Evolutionary conservation across 805 yeast species (phyloP), one percentile per base, ranked within the genome.

Genomic region (Yarrowia sp.): DNA sequence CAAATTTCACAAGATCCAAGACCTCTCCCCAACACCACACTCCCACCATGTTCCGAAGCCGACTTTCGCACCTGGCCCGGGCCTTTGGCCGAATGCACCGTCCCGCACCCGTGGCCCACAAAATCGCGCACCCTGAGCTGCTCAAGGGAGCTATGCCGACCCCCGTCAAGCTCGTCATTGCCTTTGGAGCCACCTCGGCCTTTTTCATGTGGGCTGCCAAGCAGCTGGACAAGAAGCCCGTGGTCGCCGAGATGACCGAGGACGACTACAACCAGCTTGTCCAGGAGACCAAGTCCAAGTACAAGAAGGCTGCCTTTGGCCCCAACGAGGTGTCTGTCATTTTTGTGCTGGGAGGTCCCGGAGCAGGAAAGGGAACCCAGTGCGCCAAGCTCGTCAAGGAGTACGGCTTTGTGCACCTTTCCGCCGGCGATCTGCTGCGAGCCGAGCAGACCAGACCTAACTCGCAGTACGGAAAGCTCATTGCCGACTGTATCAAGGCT

Each of bases 291-390:
- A 65, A 68, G 41, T 19, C 53, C 63, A 52, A 66, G 66, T 72
- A 70, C 63, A 70, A 72, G 48, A 49, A 67, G 58, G 70, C 76
- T 14, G 87, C 89, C 0, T 90, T 90, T 76, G 79, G 84, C 10
- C 83, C 84, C 2, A 86, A 87, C 48, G 88, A 91, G 69, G 87
- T 90, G 38, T 86, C 90, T 36, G 97, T 93, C 5, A 82, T 92
- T 15, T 94, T 91, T 78, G 97, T 94, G 19, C 85, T 94, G 41
- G 99, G 99, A 53, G 98, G 98, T 3, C 98, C 98, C 5, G 98
- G 98, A 22, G 91, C 97, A 38, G 98, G 99, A 53, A 95, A 95
- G 77, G 98, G 99, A 69, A 94, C 99, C 0, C 99, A 94, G 79
- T 91, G 98, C 82, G 89, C 88, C 41, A 90, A 87, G 75, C 83